Conservation (phyloP, 78 protist genomes). For the Thecamonas trahens region DNA sequence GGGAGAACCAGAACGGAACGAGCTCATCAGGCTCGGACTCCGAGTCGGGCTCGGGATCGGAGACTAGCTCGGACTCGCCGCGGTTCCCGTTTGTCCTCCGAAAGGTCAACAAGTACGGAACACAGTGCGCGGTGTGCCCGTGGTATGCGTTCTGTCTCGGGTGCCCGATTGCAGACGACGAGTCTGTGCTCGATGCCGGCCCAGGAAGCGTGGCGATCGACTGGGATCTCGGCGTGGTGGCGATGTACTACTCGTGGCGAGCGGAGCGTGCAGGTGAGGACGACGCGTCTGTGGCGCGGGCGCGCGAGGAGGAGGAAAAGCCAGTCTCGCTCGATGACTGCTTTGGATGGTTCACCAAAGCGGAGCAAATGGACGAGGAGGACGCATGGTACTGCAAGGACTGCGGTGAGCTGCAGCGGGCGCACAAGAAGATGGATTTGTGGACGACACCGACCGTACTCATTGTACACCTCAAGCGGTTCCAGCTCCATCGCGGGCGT, state of each 20-base stretch:
- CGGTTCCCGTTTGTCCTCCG: too few species aligned
- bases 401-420: constrained; percentile 11
- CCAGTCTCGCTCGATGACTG: constrained; percentile 4
- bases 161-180: not conserved
- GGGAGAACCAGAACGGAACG: not conserved
- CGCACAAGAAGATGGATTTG: constrained; percentile 27
- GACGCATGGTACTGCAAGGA: constrained; percentile 19
- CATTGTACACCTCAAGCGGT: constrained; percentile 12
- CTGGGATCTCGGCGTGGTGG: not conserved
- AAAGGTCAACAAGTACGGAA: too few species aligned
- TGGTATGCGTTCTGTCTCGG: not conserved
- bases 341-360: not conserved
- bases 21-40: not conserved
- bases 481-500: not conserved
- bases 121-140: too few species aligned
- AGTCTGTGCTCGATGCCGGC: not conserved
- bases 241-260: not conserved
- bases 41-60: not conserved
- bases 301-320: not conserved
- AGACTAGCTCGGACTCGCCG: too few species aligned
- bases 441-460: constrained; percentile 33
- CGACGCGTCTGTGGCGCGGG: not conserved
- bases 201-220: not conserved
- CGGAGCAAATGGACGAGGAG: constrained; percentile 2
- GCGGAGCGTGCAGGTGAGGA: not conserved